These are phyloP conservation scores for Oleoguttula mirabilis DNA, from an alignment of 495 filamentous ascomycete species.

Conservation along the genomic window DNA sequence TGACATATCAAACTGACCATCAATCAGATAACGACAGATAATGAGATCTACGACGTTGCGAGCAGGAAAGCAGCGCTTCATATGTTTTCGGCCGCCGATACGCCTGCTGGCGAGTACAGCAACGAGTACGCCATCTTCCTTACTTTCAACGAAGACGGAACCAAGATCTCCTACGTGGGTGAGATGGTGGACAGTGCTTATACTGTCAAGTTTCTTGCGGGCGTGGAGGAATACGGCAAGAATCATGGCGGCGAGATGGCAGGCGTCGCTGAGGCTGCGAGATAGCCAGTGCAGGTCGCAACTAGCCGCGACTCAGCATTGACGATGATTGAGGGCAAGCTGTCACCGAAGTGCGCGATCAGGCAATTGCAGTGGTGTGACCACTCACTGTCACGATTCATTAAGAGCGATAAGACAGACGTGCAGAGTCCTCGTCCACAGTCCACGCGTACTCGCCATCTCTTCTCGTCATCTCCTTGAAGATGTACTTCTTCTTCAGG, in stretches of 20 bases:
- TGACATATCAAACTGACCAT: neutral
- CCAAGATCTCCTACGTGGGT: neutral
- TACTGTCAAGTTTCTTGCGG: neutral
- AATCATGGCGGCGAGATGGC: neutral
- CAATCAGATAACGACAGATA: neutral
- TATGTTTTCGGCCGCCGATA: neutral
- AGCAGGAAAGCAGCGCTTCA: neutral
- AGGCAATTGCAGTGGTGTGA: too few relatives aligned
- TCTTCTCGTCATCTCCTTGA: neutral
- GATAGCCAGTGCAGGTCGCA: too few relatives aligned
- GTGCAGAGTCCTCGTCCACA: conserved; percentile 1
- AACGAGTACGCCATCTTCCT: neutral
- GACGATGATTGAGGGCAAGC: too few relatives aligned
- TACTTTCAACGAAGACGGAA: neutral
- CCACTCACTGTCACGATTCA: too few relatives aligned
- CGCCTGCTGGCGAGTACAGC: neutral
- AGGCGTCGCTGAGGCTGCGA: too few relatives aligned
- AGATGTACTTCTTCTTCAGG: conserved; percentile 2
- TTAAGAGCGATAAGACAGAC: neutral
- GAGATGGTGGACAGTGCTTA: neutral
- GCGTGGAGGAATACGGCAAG: neutral
- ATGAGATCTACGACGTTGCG: neutral
- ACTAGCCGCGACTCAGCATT: too few relatives aligned
- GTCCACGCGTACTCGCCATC: conserved; percentile 5
- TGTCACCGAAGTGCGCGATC: too few relatives aligned